phyloP scores from a whole-genome alignment of 192 early-diverging fungal species.

The Allomyces javanicus region DNA sequence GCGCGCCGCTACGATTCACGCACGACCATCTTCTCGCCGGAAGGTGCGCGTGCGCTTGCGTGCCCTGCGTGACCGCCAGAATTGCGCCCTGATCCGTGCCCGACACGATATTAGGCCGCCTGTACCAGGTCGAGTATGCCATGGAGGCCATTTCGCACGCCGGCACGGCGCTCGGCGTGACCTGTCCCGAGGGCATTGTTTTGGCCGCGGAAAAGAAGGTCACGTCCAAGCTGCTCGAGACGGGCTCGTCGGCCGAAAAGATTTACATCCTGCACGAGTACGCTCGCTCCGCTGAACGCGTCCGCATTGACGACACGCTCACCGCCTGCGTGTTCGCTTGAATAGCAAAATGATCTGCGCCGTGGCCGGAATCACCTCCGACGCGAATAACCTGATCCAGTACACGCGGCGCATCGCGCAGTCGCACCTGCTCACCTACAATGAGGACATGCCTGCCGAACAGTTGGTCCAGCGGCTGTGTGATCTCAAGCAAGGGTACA shows the following conservation, averaged over 20 bases:
- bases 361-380: conserved; percentile 89
- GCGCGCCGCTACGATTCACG: conserved; percentile 93
- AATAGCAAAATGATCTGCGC: conserved; percentile 67
- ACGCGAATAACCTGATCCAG: conserved; percentile 90
- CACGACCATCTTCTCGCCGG: conserved; percentile 98
- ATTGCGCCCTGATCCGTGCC: background rate
- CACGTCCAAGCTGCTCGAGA: conserved; percentile 81
- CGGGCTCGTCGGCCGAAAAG: conserved; percentile 70
- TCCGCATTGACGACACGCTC: background rate
- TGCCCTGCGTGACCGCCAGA: background rate
- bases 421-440: conserved; percentile 66
- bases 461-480: conserved; percentile 86
- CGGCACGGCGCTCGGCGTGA: conserved; percentile 81
- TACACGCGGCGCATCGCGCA: conserved; percentile 72
- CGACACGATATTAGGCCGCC: conserved; percentile 39
- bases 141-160: conserved; percentile 99
- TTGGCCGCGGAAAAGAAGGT: conserved; percentile 86
- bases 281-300: background rate
- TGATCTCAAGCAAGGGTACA: conserved; percentile 97
- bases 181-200: conserved; percentile 79
- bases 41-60: conserved; percentile 38
- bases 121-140: conserved; percentile 99
- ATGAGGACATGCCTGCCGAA: conserved; percentile 83
- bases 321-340: background rate
- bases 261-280: conserved; percentile 91